Percentiles rank a stretch among this genome's conserved stretches.
phyloP scores from a whole-genome alignment of 495 filamentous ascomycete genomes.

The Aspergillus panamensis region DNA sequence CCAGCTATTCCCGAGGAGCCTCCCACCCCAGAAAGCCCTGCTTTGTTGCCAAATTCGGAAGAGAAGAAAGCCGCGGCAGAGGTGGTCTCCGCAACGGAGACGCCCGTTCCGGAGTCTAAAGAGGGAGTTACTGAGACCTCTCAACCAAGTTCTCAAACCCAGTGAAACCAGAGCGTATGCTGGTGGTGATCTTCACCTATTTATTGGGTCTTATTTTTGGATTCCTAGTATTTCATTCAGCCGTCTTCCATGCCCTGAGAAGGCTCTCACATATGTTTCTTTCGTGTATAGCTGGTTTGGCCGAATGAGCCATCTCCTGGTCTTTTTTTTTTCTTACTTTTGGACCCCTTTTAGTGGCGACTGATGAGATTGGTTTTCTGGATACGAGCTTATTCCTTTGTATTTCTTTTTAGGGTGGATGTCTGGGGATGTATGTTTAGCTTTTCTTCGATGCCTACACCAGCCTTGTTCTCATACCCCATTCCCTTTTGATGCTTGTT shows the following conservation, averaged over 20 bases:
- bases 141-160: conserved; percentile 2
- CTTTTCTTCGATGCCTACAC: conserved; percentile 11
- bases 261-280: not conserved
- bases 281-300: conserved; percentile 7
- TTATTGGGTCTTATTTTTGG: not conserved
- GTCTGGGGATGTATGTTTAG: conserved; percentile 13
- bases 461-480: conserved; percentile 22
- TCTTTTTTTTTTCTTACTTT: conserved; percentile 6
- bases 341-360: not conserved
- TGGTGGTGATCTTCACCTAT: not conserved
- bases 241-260: not conserved
- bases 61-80: not conserved
- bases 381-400: conserved; percentile 3
- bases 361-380: conserved; percentile 8
- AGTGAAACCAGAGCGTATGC: not conserved
- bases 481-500: conserved; percentile 19
- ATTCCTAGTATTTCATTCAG: not conserved
- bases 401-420: conserved; percentile 11
- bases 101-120: not conserved
- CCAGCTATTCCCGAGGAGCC: conserved; percentile 44
- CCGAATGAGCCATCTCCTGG: not conserved
- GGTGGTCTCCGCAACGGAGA: not conserved
- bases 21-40: conserved; percentile 30
- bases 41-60: not conserved
- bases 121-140: not conserved